Evolutionary conservation across 148 eudicot species (phyloP), one percentile per base, ranked within the genome.

Genomic region (Gaultheria prostrata): DNA sequence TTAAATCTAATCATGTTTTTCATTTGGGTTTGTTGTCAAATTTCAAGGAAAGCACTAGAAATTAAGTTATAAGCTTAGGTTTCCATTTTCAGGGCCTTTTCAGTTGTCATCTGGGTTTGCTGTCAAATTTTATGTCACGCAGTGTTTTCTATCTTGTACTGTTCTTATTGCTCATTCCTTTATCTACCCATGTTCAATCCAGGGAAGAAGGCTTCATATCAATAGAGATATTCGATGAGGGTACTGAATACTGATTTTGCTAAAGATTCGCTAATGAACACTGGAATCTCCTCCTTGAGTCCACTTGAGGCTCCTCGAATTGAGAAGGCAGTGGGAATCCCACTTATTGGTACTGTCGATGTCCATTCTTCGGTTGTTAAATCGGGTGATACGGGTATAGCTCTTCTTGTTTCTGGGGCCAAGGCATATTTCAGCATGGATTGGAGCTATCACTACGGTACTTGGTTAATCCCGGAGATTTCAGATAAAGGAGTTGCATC

Each of bases 401-500:
- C 78, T 18, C 87, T 96, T 13, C 84, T 51, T 71, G 94, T 87
- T 70, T 88, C 92, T 30, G 93, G 90, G 39, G 91, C 95, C 24
- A 90, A 89, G 84, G 94, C 94, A 8, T 88, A 89, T 90, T 83
- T 96, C 93, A 91, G 82, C 73, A 89, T 96, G 97, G 86, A 89
- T 84, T 96, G 99, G 99, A 88, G 86, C 80, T 96, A 96, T 88
- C 82, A 87, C 75, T 94, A 96, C 85, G 85, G 87, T 59, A 88
- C 89, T 89, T 93, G 94, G 98, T 83, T 91, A 4, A 76, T 90
- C 87, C 74, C 74, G 30, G 53, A 87, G 33, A 89, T 96, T 86
- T 84, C 97, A 46, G 99, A 96, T 89, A 80, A 88, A 30, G 99
- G 99, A 20, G 84, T 84, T 11, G 98, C 99, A 65, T 88, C 87